Evolutionary conservation across 345 rosid genomes (phyloP), one percentile per base, ranked within the genome.

Genomic region (Moricandia moricandioides): DNA sequence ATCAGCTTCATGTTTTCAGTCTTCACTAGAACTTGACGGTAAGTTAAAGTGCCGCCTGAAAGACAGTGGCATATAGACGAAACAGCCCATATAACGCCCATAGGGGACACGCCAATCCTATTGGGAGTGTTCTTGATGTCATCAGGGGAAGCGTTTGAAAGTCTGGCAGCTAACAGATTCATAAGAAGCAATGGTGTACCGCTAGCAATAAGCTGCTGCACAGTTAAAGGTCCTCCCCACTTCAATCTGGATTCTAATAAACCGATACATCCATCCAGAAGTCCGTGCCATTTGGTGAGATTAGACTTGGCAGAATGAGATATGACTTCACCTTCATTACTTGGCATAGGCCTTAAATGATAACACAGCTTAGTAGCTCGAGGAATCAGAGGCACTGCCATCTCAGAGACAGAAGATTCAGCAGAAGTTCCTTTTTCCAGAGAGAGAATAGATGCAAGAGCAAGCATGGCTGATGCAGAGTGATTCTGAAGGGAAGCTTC

Each of bases 261-360:
- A 72, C 97, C 97, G 68, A 90, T 89, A 79, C 93, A 92, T 62
- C 97, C 99, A 85, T 95, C 99, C 72, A 83, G 84, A 70, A 88
- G 82, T 65, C 97, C 97, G 66, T 95, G 92, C 97, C 97, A 92
- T 65, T 82, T 88, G 76, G 96, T 88, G 47, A 89, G 83, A 68
- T 71, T 52, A 51, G 77, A 73, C 65, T 65, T 82, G 33, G 63
- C 57, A 59, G 65, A 49, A 78, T 47, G 72, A 37, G 72, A 73
- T 45, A 57, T 62, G 34, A 67, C 71, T 70, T 79, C 85, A 65
- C 77, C 87, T 72, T 77, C 87, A 82, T 74, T 70, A 31, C 64
- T 76, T 54, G 82, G 66, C 58, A 81, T 83, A 71, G 84, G 82
- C 77, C 85, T 89, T 33, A 95, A 91, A 81, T 80, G 85, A 74